Evolutionary conservation across 2,329 filamentous ascomycete genomes (phyloP), one percentile per base, ranked within the genome.

Genomic region (Tolypocladium guangdongense): DNA sequence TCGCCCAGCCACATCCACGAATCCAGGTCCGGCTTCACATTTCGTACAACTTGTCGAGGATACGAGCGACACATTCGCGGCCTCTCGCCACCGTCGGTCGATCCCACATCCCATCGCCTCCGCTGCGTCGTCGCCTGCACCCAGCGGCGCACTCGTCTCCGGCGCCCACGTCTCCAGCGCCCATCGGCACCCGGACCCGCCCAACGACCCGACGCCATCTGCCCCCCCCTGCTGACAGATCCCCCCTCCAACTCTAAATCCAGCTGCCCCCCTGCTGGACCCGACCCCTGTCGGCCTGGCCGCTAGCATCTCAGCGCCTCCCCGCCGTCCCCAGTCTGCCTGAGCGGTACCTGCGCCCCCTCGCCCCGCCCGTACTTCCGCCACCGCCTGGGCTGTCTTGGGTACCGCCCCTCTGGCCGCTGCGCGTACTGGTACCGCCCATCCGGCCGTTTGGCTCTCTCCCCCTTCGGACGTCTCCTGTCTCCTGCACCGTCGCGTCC

Each of bases 281-380:
- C 47, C 32, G 30, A 55, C 54, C 60, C 59, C 52, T 61, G 59
- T 58, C 58, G 55, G 52, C 59, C 60, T 60, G 58, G 52, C 57
- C 56, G 56, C 58, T 55, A 56, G 52, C 58, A 51, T 54, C 55
- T 52, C 50, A 54, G 55, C 50, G 53, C 39, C 43, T 52, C 52
- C 47, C 50, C 41, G 32, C 20, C 22, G 27, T 30, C 27, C 43
- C 27, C 53, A 20, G 36, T 49, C 33, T 24, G 22, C 38, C 18
- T 18, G 48, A 22, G 30, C 27, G 55, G 53, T 53, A 58, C 50
- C 52, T 56, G 53, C 50, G 55, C 53, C 51, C 50, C 55, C 55
- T 54, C 39, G 53, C 33, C n/a, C 36, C 50, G 27, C 50, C 22
- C 32, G 54, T 54, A 54, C 54, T 35, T 24, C 32, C 47, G 49